Evolutionary conservation across 441 rosid species (phyloP).

Genomic region (Metrosideros polymorpha): DNA sequence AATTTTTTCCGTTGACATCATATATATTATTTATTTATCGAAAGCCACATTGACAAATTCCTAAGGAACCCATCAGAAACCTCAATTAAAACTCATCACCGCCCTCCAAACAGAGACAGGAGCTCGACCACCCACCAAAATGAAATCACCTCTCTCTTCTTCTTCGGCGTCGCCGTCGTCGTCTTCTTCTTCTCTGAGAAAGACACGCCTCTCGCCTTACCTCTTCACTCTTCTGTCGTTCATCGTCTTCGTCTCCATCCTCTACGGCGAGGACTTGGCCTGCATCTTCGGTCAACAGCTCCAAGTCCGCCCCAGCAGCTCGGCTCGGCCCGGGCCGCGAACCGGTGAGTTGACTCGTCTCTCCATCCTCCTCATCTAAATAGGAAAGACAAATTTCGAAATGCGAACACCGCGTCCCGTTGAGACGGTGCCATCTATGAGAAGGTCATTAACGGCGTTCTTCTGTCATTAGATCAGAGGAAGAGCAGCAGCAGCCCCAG

Average conservation of each 20-base stretch:
- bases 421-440: neutral
- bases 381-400: neutral
- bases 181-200: constrained; percentile 32
- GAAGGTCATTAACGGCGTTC: neutral
- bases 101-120: neutral
- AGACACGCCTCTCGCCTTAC: constrained; percentile 61
- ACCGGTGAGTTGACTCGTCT: constrained; percentile 22
- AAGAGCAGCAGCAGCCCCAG: neutral
- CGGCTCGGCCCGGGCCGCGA: constrained; percentile 7
- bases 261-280: constrained; percentile 67
- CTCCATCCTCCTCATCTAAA: neutral
- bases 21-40: neutral
- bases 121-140: neutral
- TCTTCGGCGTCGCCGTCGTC: constrained; percentile 8
- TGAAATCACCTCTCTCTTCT: constrained; percentile 47
- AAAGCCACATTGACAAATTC: neutral
- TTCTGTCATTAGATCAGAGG: neutral
- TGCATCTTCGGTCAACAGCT: constrained; percentile 45
- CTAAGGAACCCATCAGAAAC: neutral
- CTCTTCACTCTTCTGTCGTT: constrained; percentile 53
- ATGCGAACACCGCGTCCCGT: neutral
- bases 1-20: neutral
- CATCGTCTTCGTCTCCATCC: constrained; percentile 54
- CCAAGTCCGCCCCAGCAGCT: neutral
- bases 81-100: neutral